A percentile compares a stretch with the other conserved stretches of the same genome.
Conservation (phyloP, 371 early-diverging fungal species). For the Choanephora cucurbitarum region DNA sequence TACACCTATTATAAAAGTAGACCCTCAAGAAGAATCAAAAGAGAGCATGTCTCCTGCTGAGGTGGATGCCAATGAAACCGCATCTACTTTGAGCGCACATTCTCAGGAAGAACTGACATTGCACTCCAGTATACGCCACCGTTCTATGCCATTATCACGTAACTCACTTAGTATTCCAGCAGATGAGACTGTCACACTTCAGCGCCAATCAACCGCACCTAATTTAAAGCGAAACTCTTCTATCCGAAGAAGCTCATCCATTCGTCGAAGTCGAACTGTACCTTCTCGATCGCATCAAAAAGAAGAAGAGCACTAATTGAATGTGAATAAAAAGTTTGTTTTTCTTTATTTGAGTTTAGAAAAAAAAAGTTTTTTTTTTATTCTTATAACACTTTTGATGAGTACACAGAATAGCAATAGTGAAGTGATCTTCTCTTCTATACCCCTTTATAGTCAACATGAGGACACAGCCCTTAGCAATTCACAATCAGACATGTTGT, state of each 20-base stretch:
- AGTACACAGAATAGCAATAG: not conserved
- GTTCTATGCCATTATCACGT: not conserved
- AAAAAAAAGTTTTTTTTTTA: not conserved
- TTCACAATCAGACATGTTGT: not conserved
- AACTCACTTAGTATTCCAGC: not conserved
- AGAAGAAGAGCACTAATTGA: not conserved
- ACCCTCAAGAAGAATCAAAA: no score
- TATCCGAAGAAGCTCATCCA: not conserved
- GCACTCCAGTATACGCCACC: not conserved
- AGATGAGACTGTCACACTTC: not conserved
- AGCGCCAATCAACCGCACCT: constrained; percentile 9
- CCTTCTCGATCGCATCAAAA: not conserved
- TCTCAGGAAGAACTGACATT: not conserved
- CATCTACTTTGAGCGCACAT: no score
- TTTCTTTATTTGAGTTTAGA: no score
- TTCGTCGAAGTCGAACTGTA: not conserved
- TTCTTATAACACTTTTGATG: not conserved
- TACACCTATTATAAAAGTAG: no score
- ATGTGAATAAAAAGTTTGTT: no score
- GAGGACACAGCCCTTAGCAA: constrained; percentile 9
- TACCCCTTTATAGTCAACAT: not conserved
- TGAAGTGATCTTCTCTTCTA: constrained; percentile 4
- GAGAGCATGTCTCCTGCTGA: no score
- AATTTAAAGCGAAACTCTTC: not conserved
- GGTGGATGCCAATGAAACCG: no score